Base-by-base conservation (phyloP, 2,329 filamentous ascomycete genomes). In the Fusarium anthophilum region DNA sequence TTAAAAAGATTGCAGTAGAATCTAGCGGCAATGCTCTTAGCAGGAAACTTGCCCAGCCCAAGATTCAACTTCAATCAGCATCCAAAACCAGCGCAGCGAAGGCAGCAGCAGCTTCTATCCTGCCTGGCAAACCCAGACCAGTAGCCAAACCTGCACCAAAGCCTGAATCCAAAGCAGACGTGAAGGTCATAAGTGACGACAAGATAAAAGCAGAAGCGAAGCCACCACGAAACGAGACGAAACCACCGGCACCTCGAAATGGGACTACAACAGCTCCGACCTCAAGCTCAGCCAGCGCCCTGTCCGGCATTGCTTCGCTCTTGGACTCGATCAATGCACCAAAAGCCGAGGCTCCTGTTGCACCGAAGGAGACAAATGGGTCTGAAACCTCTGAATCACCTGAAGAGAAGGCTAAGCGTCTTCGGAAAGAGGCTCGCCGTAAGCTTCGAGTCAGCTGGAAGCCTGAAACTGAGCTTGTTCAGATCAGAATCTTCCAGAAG, bases 401-500 rank as follows among this genome's bases (percentile, higher is more conserved):
- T 1, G 91, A 93, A 76, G 88, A 94, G 79, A 91, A 87, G 76
- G 84, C 86, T 4, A 92, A 90, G 77, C 89, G 93, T 17, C 83
- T 94, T 9, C 90, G 92, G 41, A 95, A 94, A 77, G 92, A 95
- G 79, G 87, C 90, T 66, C 88, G 93, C 55, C 88, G 92, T 41
- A 90, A 92, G 72, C 84, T 95, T 28, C 88, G 91, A 18, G 93
- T 96, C 11, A 88, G 84, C 12, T 96, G 93, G 87, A 93, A 91
- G 78, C 87, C 90, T 1, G 92, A 92, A 56, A 84, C 88, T 24
- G 88, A 90, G 37, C 86, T 96, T 37, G 91, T 91, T 4, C 85
- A 93, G 74, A 85, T 94, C 62, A 89, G 89, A 72, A 84, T 91
- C 56, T 95, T 95, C 82, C 90, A 91, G 62, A 93, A 94, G 76